Evolutionary conservation across 805 yeast species (phyloP).

Genomic region (Sugiyamaella americana): DNA sequence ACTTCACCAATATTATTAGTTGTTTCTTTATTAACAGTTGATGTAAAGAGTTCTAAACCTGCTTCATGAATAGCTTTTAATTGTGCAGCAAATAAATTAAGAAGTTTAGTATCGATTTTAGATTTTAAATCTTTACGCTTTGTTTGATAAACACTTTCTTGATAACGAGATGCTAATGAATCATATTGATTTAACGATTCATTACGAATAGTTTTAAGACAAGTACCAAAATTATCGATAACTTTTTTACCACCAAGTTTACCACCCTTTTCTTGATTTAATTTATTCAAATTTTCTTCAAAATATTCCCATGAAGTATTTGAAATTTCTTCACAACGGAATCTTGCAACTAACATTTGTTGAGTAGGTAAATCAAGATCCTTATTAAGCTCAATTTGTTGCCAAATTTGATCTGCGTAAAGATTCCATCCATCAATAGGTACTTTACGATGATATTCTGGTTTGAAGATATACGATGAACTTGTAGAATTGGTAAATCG

Average conservation of each 20-base stretch:
- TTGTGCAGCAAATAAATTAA: conserved; percentile 40
- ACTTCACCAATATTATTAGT: conserved; percentile 26
- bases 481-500: conserved; percentile 39
- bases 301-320: conserved; percentile 45
- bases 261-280: conserved; percentile 24
- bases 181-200: conserved; percentile 54
- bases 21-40: conserved; percentile 7
- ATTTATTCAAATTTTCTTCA: conserved; percentile 31
- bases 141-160: conserved; percentile 56
- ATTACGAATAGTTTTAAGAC: conserved; percentile 40
- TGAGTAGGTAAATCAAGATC: conserved; percentile 96
- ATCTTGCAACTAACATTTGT: conserved; percentile 88
- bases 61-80: conserved; percentile 35
- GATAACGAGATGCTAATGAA: conserved; percentile 68
- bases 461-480: conserved; percentile 46
- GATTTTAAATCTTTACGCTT: conserved; percentile 46
- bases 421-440: conserved; percentile 96
- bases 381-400: conserved; percentile 84
- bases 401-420: conserved; percentile 89
- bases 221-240: conserved; percentile 36
- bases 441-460: conserved; percentile 71
- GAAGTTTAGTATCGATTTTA: conserved; percentile 42
- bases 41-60: conserved; percentile 30
- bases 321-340: conserved; percentile 87
- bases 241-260: conserved; percentile 20